A percentile compares a stretch with the other conserved stretches of the same genome.
phyloP scores from a whole-genome alignment of 1,284 basidiomycete species.

The Thecaphora frezii region DNA sequence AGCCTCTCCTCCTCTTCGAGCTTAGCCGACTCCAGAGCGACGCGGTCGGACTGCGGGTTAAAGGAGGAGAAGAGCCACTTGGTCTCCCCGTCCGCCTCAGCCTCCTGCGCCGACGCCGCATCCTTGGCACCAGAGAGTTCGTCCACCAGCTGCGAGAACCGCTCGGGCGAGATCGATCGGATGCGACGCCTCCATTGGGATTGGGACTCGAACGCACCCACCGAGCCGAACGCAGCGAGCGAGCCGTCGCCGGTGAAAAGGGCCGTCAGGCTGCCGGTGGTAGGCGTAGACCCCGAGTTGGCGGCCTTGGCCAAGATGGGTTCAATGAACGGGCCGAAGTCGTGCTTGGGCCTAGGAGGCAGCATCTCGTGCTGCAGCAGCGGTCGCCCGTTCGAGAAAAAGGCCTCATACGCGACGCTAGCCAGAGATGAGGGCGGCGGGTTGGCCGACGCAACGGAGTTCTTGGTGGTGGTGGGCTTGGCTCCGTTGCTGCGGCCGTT shows the following conservation, averaged over 20 bases:
- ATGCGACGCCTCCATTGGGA: constrained; percentile 29
- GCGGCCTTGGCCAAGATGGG: constrained; percentile 1
- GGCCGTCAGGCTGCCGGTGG: constrained; percentile 22
- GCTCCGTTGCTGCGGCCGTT: constrained; percentile 7
- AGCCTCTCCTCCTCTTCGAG: constrained; percentile 37
- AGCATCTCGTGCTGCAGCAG: constrained; percentile 44
- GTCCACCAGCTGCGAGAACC: constrained; percentile 39
- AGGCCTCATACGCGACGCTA: constrained; percentile 37
- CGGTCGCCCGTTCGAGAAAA: constrained; percentile 38
- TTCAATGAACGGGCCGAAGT: constrained; percentile 1
- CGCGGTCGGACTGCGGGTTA: constrained; percentile 29
- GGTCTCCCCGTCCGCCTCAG: constrained; percentile 7
- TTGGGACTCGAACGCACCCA: constrained; percentile 15
- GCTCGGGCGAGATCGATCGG: constrained; percentile 28
- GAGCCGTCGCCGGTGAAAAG: constrained; percentile 27
- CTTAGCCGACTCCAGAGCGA: constrained; percentile 31
- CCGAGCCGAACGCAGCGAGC: constrained; percentile 27
- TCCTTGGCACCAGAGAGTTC: constrained; percentile 12
- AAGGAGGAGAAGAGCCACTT: constrained; percentile 32
- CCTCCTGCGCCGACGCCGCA: neutral
- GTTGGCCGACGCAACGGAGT: constrained; percentile 20
- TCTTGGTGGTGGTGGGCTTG: constrained; percentile 10
- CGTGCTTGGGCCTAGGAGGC: constrained; percentile 29
- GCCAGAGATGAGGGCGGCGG: constrained; percentile 37
- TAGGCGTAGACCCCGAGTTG: constrained; percentile 4